These are phyloP conservation scores for Iberis amara DNA, from an alignment of 441 rosid species.

Conservation along the genomic window DNA sequence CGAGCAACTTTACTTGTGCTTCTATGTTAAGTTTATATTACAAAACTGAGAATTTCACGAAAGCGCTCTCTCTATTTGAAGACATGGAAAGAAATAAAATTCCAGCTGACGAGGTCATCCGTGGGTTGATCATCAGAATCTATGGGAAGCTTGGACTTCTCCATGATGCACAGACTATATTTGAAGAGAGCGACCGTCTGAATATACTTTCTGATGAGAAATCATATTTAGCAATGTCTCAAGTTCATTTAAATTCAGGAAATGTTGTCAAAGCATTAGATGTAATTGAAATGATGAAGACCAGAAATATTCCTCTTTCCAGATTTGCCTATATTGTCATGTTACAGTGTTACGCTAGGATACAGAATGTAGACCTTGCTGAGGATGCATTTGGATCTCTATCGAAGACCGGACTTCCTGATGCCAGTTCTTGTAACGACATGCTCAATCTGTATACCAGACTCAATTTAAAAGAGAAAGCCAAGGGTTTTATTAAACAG, in stretches of 20 bases:
- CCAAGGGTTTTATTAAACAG: constrained; percentile 48
- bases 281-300: constrained; percentile 62
- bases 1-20: constrained; percentile 89
- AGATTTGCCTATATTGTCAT: constrained; percentile 78
- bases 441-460: constrained; percentile 59
- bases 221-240: constrained; percentile 89
- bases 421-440: constrained; percentile 74
- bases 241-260: constrained; percentile 65
- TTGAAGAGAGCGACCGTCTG: constrained; percentile 52
- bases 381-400: constrained; percentile 66
- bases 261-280: constrained; percentile 61
- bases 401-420: constrained; percentile 65
- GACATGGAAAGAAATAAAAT: constrained; percentile 68
- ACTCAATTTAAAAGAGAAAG: constrained; percentile 49
- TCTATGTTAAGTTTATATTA: constrained; percentile 76
- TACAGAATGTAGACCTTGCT: constrained; percentile 58
- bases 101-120: constrained; percentile 75
- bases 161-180: constrained; percentile 66
- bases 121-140: constrained; percentile 81
- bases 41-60: constrained; percentile 64
- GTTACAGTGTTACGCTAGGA: constrained; percentile 67
- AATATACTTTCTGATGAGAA: constrained; percentile 71
- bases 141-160: constrained; percentile 81
- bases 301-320: constrained; percentile 57
- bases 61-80: constrained; percentile 75